Base-by-base conservation (phyloP, 352 stramenopile species). In the Globisporangium carolinianum region DNA sequence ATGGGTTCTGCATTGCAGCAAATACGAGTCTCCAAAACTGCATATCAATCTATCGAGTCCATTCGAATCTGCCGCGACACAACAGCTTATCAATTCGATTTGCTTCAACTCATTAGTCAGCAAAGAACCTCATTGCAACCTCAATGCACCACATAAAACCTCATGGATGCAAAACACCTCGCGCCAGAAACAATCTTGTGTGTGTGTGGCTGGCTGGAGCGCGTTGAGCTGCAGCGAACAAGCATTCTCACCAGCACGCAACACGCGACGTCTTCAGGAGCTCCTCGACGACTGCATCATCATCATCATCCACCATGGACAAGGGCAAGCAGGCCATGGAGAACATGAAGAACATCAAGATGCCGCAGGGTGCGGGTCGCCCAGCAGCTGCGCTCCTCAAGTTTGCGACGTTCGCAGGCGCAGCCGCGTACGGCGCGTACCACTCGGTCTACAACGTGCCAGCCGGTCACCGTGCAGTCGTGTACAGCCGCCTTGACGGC, bases 341-440 rank as follows among this genome's bases (percentile, higher is more conserved):
- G 69, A 94, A 93, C 63, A 91, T 94, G 75, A 91, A 91, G 69
- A 91, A 92, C 64, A 87, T 92, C 51, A 90, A 90, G 69, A 87
- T 92, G 73, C 83, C 83, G 58, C 77, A 80, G 43, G 76, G 77
- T 50, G 72, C 72, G 47, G 81, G 79, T 35, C 68, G 79, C 35
- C 85, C 85, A 5, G 68, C 69, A 17, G 59, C 70, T 4, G 76
- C 80, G 54, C 68, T 94, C 50, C 56, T 65, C 53, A 89, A 91
- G 71, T 70, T 90, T 32, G 72, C 76, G 12, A 69, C 77, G 0
- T 66, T 89, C 58, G 77, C 75, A 12, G 85, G 83, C 17, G 73
- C 76, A 17, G 75, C 82, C 32, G 73, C 71, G 41, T 96, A 91
- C 67, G 79, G 76, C 45, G 71, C 75, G 46, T 96, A 96, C 75